Conservation (phyloP, 352 stramenopile genomes). For the Phytophthora nicotianae region DNA sequence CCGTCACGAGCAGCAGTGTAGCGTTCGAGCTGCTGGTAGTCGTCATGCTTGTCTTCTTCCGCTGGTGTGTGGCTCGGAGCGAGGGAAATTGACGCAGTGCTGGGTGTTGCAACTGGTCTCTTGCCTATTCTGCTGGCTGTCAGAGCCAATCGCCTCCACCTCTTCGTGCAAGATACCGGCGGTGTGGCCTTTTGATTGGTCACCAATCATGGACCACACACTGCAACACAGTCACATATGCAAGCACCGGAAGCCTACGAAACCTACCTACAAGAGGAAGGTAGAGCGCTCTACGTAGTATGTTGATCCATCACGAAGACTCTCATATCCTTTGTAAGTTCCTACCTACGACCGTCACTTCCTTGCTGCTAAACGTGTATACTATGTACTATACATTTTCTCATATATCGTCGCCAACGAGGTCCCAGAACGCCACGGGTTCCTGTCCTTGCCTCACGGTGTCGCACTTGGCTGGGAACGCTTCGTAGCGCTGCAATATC, state of each 20-base stretch:
- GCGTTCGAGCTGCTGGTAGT: constrained; percentile 36
- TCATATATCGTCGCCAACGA: constrained; percentile 52
- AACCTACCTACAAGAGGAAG: too few relatives aligned
- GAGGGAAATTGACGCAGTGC: constrained; percentile 26
- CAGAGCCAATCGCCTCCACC: constrained; percentile 22
- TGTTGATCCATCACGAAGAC: not conserved
- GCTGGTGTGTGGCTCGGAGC: constrained; percentile 14
- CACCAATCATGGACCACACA: constrained; percentile 1
- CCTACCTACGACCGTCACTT: constrained; percentile 5
- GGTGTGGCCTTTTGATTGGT: constrained; percentile 9
- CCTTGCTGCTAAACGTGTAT: constrained; percentile 7
- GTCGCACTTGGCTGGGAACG: constrained; percentile 76
- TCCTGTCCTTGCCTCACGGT: constrained; percentile 76
- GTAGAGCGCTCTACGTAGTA: not conserved
- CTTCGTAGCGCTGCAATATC: constrained; percentile 78
- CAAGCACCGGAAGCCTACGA: not conserved
- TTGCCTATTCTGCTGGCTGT: constrained; percentile 2
- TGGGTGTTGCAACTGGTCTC: constrained; percentile 10
- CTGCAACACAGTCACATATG: constrained; percentile 1
- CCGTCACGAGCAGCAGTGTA: constrained; percentile 63
- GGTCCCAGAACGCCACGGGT: constrained; percentile 68
- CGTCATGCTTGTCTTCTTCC: constrained; percentile 37
- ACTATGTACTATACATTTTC: constrained; percentile 33
- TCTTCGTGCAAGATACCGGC: constrained; percentile 20
- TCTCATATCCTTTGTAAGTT: constrained; percentile 7